A percentile compares a stretch with the other conserved stretches of the same genome.
phyloP scores from a whole-genome alignment of 1,284 basidiomycete species.

The Ustilago crameri region DNA sequence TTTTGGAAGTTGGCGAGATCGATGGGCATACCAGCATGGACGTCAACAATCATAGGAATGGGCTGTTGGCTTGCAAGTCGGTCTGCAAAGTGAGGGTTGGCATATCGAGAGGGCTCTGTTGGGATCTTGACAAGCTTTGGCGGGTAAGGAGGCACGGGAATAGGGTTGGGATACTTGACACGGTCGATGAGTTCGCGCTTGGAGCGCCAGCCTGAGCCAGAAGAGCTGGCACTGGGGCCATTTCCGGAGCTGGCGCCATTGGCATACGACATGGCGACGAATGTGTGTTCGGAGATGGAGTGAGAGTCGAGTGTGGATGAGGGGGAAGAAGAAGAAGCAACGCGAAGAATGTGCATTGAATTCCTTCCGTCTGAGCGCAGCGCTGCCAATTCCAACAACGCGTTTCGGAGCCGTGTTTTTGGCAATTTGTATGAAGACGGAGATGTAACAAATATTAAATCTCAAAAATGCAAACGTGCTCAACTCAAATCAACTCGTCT shows the following conservation, averaged over 20 bases:
- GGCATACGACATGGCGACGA: slow-evolving; percentile 37
- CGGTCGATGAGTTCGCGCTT: slow-evolving; percentile 66
- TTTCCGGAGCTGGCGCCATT: slow-evolving; percentile 21
- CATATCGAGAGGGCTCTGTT: slow-evolving; percentile 57
- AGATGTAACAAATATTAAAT: slow-evolving; percentile 8
- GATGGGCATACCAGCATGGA: slow-evolving; percentile 66
- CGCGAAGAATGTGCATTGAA: slow-evolving; percentile 1
- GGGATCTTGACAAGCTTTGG: slow-evolving; percentile 63
- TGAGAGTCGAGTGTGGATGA: neutral
- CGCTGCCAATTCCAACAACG: slow-evolving; percentile 7
- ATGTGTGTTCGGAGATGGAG: neutral
- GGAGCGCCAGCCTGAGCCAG: slow-evolving; percentile 32
- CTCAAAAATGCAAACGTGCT: slow-evolving; percentile 14
- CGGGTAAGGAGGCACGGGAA: slow-evolving; percentile 66
- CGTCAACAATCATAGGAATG: slow-evolving; percentile 63
- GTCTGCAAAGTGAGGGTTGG: slow-evolving; percentile 59
- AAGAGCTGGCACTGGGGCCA: slow-evolving; percentile 9
- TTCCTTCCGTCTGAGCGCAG: slow-evolving; percentile 3
- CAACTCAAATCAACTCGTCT: too few relatives aligned
- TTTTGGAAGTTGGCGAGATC: slow-evolving; percentile 62
- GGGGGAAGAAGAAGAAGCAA: neutral
- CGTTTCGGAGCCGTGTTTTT: slow-evolving; percentile 36
- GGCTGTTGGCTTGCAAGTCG: slow-evolving; percentile 60
- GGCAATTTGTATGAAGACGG: neutral
- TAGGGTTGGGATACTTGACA: slow-evolving; percentile 65